These are phyloP conservation scores for Solanum bulbocastanum DNA, from an alignment of 257 asterid genomes.

Conservation along the genomic window DNA sequence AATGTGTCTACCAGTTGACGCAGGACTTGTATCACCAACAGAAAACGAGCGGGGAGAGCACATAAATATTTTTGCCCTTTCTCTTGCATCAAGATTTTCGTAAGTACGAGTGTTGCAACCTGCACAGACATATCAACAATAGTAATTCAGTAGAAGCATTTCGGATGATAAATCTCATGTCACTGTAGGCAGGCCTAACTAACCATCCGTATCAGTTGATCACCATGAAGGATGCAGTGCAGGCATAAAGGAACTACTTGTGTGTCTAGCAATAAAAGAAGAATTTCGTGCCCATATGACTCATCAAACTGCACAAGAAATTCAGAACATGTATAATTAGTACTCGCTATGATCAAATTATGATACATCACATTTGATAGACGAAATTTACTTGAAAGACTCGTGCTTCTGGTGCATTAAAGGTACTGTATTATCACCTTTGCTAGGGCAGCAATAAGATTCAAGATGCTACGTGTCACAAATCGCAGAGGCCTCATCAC, in stretches of 20 bases:
- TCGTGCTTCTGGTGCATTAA: not conserved
- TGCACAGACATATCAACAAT: not conserved
- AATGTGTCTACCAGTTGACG: not conserved
- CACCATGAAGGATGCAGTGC: not conserved
- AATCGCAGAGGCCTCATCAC: not conserved
- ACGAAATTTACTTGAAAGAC: not conserved
- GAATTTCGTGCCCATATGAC: not conserved
- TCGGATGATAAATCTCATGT: not conserved
- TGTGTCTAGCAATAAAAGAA: not conserved
- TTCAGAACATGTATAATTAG: not conserved
- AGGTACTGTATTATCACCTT: not conserved
- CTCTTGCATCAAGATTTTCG: not conserved
- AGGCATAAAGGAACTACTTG: not conserved
- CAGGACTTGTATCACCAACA: not conserved
- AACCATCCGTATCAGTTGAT: not conserved
- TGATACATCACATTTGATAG: too few relatives aligned
- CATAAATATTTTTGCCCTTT: not conserved
- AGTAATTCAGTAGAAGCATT: not conserved
- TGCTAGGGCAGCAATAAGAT: not conserved
- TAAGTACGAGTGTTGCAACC: not conserved
- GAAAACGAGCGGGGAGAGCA: not conserved
- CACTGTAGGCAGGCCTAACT: not conserved
- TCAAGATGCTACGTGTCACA: not conserved
- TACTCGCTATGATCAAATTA: too few relatives aligned
- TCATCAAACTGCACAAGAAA: not conserved